Evolutionary conservation across 2,329 filamentous ascomycete genomes (phyloP).

Genomic region (Aspergillus sp.): DNA sequence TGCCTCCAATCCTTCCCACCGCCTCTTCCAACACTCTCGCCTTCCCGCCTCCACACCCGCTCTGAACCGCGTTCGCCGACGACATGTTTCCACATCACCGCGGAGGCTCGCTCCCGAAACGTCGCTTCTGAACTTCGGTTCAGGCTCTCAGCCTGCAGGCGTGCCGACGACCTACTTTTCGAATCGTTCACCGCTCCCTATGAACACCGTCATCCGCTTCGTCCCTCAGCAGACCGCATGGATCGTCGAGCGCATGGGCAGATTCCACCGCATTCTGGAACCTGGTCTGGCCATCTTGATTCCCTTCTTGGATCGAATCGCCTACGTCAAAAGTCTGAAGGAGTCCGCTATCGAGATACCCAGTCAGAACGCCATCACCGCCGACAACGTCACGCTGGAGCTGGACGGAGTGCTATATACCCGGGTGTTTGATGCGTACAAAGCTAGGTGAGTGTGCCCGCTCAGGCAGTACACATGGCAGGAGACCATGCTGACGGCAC

Average conservation of each 20-base stretch:
- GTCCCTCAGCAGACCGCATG: conserved; percentile 99
- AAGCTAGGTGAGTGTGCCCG: conserved; percentile 69
- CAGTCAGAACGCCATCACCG: conserved; percentile 95
- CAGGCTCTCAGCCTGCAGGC: conserved; percentile 23
- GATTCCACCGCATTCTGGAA: conserved; percentile 89
- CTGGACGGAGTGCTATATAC: conserved; percentile 95
- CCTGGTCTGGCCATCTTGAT: conserved; percentile 86
- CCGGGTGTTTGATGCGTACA: conserved; percentile 95
- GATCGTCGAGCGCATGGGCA: conserved; percentile 99
- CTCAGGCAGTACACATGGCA: neutral
- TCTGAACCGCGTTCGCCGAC: conserved; percentile 24
- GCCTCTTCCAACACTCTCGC: conserved; percentile 21
- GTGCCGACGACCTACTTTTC: conserved; percentile 72
- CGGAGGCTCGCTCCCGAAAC: conserved; percentile 29
- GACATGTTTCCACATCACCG: conserved; percentile 30
- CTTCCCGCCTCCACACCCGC: conserved; percentile 18
- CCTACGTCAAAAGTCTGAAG: conserved; percentile 97
- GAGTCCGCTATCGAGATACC: conserved; percentile 96
- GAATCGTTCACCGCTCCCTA: conserved; percentile 66
- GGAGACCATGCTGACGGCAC: neutral
- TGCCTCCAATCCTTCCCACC: conserved; percentile 19
- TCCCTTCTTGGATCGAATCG: conserved; percentile 90
- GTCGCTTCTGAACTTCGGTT: conserved; percentile 29
- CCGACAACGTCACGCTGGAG: conserved; percentile 96
- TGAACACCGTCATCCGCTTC: conserved; percentile 93